Evolutionary conservation across 176 grass and related monocot species (phyloP).

Genomic region (Triticum urartu): DNA sequence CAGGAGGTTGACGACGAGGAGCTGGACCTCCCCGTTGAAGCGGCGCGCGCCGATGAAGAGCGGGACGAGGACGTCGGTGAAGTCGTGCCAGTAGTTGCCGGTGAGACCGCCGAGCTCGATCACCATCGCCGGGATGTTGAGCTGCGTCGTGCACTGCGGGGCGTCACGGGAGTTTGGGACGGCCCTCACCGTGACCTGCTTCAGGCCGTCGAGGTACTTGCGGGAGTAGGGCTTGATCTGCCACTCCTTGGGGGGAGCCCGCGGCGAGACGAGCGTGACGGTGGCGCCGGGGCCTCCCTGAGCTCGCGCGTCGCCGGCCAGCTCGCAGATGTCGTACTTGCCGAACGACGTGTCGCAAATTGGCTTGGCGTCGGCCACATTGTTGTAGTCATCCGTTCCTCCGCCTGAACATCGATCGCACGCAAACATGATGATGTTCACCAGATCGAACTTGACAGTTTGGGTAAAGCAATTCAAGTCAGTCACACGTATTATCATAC

Average conservation of each 20-base stretch:
- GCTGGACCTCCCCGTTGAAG: slow-evolving; percentile 52
- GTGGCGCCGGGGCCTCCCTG: neutral
- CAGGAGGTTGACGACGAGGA: slow-evolving; percentile 58
- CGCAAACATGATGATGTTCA: no score
- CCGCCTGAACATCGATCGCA: slow-evolving; percentile 30
- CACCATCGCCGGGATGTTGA: slow-evolving; percentile 52
- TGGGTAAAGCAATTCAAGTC: neutral
- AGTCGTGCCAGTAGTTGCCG: slow-evolving; percentile 79
- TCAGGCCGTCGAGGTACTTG: slow-evolving; percentile 55
- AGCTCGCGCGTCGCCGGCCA: slow-evolving; percentile 29
- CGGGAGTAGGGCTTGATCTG: slow-evolving; percentile 63
- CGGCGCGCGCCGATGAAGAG: slow-evolving; percentile 55
- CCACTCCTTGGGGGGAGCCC: slow-evolving; percentile 38
- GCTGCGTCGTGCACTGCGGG: slow-evolving; percentile 33
- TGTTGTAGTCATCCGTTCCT: slow-evolving; percentile 37
- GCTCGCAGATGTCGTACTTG: slow-evolving; percentile 65
- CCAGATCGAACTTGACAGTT: neutral
- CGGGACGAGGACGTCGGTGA: slow-evolving; percentile 58
- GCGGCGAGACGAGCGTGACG: slow-evolving; percentile 36
- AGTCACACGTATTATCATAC: neutral
- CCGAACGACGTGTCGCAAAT: slow-evolving; percentile 50
- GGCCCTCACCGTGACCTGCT: slow-evolving; percentile 39
- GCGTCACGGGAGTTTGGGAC: slow-evolving; percentile 10
- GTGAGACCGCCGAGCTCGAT: slow-evolving; percentile 61
- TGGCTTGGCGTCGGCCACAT: slow-evolving; percentile 28